phyloP scores from a whole-genome alignment of 305 asterid species.

The Fraxinus xanthoxyloides region DNA sequence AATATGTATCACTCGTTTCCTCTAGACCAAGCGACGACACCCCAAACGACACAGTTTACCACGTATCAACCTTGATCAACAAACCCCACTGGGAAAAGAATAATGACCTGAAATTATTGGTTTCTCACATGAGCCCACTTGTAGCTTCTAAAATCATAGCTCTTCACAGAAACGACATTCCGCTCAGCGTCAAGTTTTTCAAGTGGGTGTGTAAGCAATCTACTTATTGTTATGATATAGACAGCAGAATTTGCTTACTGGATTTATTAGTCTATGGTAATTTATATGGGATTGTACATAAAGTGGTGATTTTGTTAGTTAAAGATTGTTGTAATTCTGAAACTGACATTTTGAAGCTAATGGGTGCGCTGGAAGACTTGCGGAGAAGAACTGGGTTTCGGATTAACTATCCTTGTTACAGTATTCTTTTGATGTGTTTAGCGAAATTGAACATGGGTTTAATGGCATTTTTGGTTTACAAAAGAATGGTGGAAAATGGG shows the following conservation, averaged over 20 bases:
- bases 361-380: slow-evolving; percentile 30
- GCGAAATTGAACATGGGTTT: slow-evolving; percentile 43
- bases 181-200: slow-evolving; percentile 39
- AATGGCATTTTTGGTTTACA: slow-evolving; percentile 31
- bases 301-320: slow-evolving; percentile 29
- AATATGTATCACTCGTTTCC: slow-evolving; percentile 20
- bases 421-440: slow-evolving; percentile 39
- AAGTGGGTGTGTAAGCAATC: slow-evolving; percentile 43
- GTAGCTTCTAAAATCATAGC: slow-evolving; percentile 33
- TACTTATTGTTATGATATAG: slow-evolving; percentile 39
- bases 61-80: slow-evolving; percentile 27
- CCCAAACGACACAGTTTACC: slow-evolving; percentile 18
- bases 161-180: slow-evolving; percentile 25
- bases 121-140: slow-evolving; percentile 44
- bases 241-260: slow-evolving; percentile 35
- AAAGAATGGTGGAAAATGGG: slow-evolving; percentile 39
- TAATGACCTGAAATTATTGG: slow-evolving; percentile 29
- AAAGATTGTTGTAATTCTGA: slow-evolving; percentile 32
- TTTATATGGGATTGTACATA: slow-evolving; percentile 31
- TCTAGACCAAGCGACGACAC: slow-evolving; percentile 18
- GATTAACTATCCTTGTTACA: slow-evolving; percentile 45
- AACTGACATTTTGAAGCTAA: slow-evolving; percentile 38
- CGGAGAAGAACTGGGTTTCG: slow-evolving; percentile 36
- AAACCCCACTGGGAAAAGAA: slow-evolving; percentile 38
- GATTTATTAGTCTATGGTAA: slow-evolving; percentile 18